A percentile compares a stretch with the other conserved stretches of the same genome.
Evolutionary conservation across 2,329 filamentous ascomycete species (phyloP).

Genomic region (Arthrobotrys entomopaga): DNA sequence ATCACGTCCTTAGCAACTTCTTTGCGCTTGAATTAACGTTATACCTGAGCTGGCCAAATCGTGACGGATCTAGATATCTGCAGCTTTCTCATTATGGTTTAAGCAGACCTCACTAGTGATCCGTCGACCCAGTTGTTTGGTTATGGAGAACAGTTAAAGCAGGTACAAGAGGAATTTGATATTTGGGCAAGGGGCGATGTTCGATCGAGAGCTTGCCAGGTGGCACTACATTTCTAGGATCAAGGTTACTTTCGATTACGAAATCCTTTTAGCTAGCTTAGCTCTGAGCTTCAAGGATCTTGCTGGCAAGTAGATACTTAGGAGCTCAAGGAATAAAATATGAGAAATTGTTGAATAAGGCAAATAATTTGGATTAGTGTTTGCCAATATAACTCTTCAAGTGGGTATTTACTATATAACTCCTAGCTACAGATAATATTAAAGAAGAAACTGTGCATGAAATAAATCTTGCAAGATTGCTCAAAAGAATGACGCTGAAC

Average conservation of each 20-base stretch:
- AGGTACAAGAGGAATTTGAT: background rate
- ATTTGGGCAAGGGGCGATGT: background rate
- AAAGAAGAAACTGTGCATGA: background rate
- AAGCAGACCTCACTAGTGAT: no score
- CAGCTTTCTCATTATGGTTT: no score
- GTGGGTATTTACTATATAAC: no score
- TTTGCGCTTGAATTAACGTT: no score
- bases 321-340: background rate
- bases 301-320: background rate
- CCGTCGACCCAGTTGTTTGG: conserved; percentile 3
- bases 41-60: no score
- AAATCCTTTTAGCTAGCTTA: background rate
- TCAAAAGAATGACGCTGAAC: conserved; percentile 1
- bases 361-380: background rate
- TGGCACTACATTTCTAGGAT: background rate
- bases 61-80: no score
- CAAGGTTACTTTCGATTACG: background rate
- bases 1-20: no score
- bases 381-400: background rate
- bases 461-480: background rate
- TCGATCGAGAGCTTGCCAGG: background rate
- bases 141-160: background rate
- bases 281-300: background rate
- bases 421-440: no score
- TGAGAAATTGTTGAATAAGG: background rate